phyloP scores from a whole-genome alignment of 768 basidiomycete genomes.

The Tricholoma hemisulphureum region DNA sequence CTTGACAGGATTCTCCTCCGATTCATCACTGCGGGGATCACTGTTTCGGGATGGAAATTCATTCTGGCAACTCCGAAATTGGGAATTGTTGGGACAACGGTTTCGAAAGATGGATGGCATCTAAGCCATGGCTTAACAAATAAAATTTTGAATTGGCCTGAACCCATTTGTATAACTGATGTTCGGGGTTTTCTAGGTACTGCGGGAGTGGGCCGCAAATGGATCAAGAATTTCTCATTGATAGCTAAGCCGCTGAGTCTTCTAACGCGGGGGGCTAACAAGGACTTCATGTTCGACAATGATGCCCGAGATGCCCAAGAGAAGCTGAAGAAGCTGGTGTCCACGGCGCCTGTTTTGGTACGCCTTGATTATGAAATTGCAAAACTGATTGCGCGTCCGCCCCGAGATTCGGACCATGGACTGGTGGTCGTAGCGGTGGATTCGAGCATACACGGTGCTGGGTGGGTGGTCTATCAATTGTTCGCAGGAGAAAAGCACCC shows the following conservation, averaged over 20 bases:
- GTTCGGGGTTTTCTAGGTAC: slow-evolving; percentile 27
- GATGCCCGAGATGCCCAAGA: slow-evolving; percentile 24
- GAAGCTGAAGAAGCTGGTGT: slow-evolving; percentile 19
- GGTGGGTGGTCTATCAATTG: slow-evolving; percentile 34
- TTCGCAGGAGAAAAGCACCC: slow-evolving; percentile 18
- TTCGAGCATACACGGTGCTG: slow-evolving; percentile 29
- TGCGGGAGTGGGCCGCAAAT: slow-evolving; percentile 17
- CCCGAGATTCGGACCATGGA: slow-evolving; percentile 15
- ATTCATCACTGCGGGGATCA: slow-evolving; percentile 27
- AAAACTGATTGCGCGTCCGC: neutral
- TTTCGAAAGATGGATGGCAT: slow-evolving; percentile 29
- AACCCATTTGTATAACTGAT: slow-evolving; percentile 8
- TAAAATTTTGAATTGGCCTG: slow-evolving; percentile 30
- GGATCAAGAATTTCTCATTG: slow-evolving; percentile 23
- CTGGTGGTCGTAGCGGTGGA: slow-evolving; percentile 36
- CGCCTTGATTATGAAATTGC: slow-evolving; percentile 30
- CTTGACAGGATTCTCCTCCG: slow-evolving; percentile 21
- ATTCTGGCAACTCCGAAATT: slow-evolving; percentile 20
- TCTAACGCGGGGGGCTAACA: slow-evolving; percentile 3
- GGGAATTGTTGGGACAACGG: slow-evolving; percentile 28
- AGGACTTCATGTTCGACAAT: slow-evolving; percentile 26
- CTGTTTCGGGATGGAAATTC: slow-evolving; percentile 31
- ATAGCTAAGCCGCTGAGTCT: slow-evolving; percentile 25
- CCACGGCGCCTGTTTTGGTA: slow-evolving; percentile 26
- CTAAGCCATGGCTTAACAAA: slow-evolving; percentile 20